Conservation (phyloP, 371 early-diverging fungal genomes). For the Chytridium lagenaria region DNA sequence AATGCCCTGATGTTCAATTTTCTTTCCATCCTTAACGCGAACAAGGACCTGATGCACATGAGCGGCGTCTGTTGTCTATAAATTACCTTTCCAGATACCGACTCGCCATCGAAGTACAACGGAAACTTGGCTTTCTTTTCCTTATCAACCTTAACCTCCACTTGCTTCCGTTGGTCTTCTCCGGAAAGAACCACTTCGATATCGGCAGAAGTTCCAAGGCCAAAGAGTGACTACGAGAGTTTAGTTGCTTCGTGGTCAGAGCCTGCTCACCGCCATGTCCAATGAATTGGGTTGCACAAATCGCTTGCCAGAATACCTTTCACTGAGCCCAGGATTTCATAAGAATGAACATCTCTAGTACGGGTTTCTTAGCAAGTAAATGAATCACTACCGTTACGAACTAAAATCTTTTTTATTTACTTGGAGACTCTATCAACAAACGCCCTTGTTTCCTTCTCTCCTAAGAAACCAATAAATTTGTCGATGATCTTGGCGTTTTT, state of each 20-base stretch:
- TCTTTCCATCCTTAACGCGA: constrained; percentile 87
- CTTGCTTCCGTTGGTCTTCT: constrained; percentile 80
- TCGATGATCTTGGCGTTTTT: constrained; percentile 66
- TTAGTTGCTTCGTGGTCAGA: not conserved
- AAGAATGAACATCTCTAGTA: too few relatives aligned
- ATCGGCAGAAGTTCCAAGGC: constrained; percentile 70
- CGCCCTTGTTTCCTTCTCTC: constrained; percentile 50
- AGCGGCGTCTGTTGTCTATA: not conserved
- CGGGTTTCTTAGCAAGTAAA: too few relatives aligned
- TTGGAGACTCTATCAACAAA: constrained; percentile 57
- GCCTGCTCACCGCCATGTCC: not conserved
- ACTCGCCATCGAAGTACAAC: constrained; percentile 96
- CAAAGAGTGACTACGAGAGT: constrained; percentile 44
- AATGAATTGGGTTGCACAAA: not conserved
- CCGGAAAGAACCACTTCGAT: constrained; percentile 81
- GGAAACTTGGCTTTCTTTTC: constrained; percentile 82
- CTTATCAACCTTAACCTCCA: constrained; percentile 86
- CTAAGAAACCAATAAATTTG: constrained; percentile 70
- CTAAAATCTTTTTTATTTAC: not conserved
- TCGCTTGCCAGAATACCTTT: not conserved
- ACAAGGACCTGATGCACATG: constrained; percentile 74
- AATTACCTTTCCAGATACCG: constrained; percentile 88
- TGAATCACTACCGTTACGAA: too few relatives aligned
- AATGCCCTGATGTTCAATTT: constrained; percentile 95
- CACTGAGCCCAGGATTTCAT: too few relatives aligned